A percentile compares a stretch with the other conserved stretches of the same genome.
phyloP scores from a whole-genome alignment of 345 rosid species.

The Laguncularia racemosa region DNA sequence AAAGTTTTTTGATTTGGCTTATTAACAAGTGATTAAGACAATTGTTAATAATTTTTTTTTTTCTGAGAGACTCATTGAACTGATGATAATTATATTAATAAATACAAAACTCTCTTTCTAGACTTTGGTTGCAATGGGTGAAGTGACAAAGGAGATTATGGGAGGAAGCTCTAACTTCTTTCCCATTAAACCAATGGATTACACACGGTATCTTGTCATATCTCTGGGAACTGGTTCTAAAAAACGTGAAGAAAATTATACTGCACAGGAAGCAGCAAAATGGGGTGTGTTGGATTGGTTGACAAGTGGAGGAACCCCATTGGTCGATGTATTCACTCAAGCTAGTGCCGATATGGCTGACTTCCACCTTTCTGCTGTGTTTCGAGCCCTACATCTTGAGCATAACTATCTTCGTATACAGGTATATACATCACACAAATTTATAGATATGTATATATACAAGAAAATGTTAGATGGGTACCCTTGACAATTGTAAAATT shows the following conservation, averaged over 20 bases:
- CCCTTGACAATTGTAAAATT: too few species aligned
- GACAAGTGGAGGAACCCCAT: constrained; percentile 35
- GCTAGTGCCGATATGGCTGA: constrained; percentile 68
- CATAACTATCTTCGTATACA: constrained; percentile 43
- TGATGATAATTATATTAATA: not conserved
- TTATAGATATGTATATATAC: constrained; percentile 6
- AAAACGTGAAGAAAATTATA: constrained; percentile 28
- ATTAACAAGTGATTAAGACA: not conserved
- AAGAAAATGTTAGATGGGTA: too few species aligned
- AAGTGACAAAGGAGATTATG: constrained; percentile 29
- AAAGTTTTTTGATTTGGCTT: too few species aligned
- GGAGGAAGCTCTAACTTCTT: constrained; percentile 30
- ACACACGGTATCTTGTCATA: constrained; percentile 38
- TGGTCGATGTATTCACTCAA: constrained; percentile 48
- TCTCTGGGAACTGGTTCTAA: constrained; percentile 54
- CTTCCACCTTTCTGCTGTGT: constrained; percentile 39
- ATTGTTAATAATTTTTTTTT: not conserved
- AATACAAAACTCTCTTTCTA: not conserved
- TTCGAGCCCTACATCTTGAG: constrained; percentile 36
- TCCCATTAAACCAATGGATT: constrained; percentile 36
- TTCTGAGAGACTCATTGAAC: not conserved
- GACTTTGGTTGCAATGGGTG: constrained; percentile 30
- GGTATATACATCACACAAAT: constrained; percentile 15
- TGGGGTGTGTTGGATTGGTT: constrained; percentile 75
- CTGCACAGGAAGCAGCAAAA: constrained; percentile 35